Evolutionary conservation across 2,329 filamentous ascomycete genomes (phyloP), one percentile per base, ranked within the genome.

Genomic region (Botrytis deweyae): DNA sequence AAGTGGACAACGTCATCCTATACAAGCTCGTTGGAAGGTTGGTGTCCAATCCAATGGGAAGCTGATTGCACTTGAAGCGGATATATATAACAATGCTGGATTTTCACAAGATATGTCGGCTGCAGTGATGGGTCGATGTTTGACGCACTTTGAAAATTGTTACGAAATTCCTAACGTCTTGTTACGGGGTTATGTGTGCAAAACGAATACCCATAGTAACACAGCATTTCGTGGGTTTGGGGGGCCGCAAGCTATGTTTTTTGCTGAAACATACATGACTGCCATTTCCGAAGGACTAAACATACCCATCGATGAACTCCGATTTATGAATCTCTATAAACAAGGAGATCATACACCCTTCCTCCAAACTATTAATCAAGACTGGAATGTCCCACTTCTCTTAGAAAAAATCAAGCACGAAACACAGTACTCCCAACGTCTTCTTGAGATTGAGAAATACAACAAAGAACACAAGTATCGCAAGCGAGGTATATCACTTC

Each of bases 141-240:
- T 98, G 80, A 91, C 93, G 0, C 95, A 98, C 83, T 73, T 92
- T 58, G 95, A 98, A 79, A 91, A 91, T 67, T 95, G 94, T 78
- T 98, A 98, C 84, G 90, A 89, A 63, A 94, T 97, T 73, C 94
- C 95, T 0, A 95, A 97, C 77, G 86, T 97, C 22, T 84, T 92
- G 77, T 90, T 98, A 16, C 91, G 94, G 8, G 95, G 95, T 14
- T 89, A 93, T 61, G 84, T 97, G 44, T 97, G 94, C 85, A 96
- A 92, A 84, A 98, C 95, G 0, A 98, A 98, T 81, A 98, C 95
- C 0, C 78, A 79, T 62, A 78, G 77, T 44, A 98, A 98, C 83
- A 97, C 94, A 12, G 95, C 95, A 0, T 98, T 98, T 87, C 91
- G 95, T 78, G 95, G 95, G 0, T 98, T 98, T 77, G 95, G 95